Evolutionary conservation across 176 grass and related monocot genomes (phyloP).

Genomic region (Avena insularis): DNA sequence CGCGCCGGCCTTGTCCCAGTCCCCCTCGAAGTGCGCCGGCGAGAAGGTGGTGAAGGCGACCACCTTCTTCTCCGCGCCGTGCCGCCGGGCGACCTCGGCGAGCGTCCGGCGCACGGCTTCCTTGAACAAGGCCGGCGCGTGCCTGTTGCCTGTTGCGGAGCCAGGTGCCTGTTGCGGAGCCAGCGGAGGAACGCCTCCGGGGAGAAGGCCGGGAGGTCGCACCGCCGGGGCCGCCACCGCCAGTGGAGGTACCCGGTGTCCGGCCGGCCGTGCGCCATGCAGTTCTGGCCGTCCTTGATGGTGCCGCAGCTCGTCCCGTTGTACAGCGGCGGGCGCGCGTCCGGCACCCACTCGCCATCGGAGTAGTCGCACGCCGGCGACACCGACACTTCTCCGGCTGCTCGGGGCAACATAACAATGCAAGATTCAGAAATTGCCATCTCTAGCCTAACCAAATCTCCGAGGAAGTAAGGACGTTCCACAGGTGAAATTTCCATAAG

Average conservation of each 20-base stretch:
- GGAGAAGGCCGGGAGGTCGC: slow-evolving; percentile 69
- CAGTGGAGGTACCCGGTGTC: slow-evolving; percentile 84
- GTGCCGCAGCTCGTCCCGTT: slow-evolving; percentile 66
- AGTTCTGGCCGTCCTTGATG: slow-evolving; percentile 92
- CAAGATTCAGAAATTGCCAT: not conserved
- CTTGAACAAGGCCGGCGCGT: too few species aligned
- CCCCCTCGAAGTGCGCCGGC: slow-evolving; percentile 86
- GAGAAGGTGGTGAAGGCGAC: slow-evolving; percentile 80
- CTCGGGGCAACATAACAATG: not conserved
- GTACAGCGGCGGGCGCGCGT: slow-evolving; percentile 59
- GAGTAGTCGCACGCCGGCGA: slow-evolving; percentile 62
- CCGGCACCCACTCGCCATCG: slow-evolving; percentile 65
- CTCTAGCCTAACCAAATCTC: not conserved
- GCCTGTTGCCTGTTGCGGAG: too few species aligned
- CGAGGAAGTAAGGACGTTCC: too few species aligned
- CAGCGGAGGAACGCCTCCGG: slow-evolving; percentile 55
- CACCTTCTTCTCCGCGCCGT: slow-evolving; percentile 23
- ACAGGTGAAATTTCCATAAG: not conserved
- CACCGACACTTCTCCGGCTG: slow-evolving; percentile 23
- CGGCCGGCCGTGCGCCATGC: slow-evolving; percentile 83
- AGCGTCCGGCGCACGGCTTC: slow-evolving; percentile 55
- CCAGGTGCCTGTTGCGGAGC: slow-evolving; percentile 65
- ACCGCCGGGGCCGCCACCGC: slow-evolving; percentile 68
- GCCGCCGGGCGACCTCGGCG: slow-evolving; percentile 50
- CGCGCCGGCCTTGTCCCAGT: slow-evolving; percentile 83